A percentile compares a stretch with the other conserved stretches of the same genome.
Conservation (phyloP, 1,284 basidiomycete species). For the Cutaneotrichosporon sp. region DNA sequence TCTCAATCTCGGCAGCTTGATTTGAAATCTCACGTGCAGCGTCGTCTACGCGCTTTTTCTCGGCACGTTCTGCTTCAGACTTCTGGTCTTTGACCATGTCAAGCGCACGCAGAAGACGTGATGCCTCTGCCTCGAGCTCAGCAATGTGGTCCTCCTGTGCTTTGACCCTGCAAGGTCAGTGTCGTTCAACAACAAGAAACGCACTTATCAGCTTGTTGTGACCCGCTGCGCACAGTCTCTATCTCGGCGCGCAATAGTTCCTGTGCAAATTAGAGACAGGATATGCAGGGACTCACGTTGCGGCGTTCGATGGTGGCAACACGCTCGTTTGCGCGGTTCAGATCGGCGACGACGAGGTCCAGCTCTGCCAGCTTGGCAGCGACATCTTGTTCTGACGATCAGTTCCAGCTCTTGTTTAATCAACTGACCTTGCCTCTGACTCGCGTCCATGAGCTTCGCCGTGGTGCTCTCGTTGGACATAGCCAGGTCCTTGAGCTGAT, state of each 20-base stretch:
- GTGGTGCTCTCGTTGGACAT: constrained; percentile 86
- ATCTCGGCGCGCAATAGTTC: constrained; percentile 90
- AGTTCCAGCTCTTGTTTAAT: constrained; percentile 1
- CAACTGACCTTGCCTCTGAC: constrained; percentile 70
- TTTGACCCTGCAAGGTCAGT: constrained; percentile 64
- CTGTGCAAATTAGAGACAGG: constrained; percentile 49
- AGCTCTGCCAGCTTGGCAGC: constrained; percentile 80
- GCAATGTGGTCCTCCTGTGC: constrained; percentile 65
- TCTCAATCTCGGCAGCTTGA: constrained; percentile 61
- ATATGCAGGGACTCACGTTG: constrained; percentile 58
- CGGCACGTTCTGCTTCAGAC: constrained; percentile 53
- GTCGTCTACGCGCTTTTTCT: constrained; percentile 60
- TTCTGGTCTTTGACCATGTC: constrained; percentile 63
- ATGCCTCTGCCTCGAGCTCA: constrained; percentile 68
- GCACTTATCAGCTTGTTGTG: constrained; percentile 68
- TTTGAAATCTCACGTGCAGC: constrained; percentile 58
- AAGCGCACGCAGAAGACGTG: constrained; percentile 62
- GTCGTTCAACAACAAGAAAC: constrained; percentile 22
- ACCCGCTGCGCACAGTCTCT: constrained; percentile 75
- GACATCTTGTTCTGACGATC: constrained; percentile 74
- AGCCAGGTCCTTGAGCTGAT: constrained; percentile 82
- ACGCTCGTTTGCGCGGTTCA: constrained; percentile 86
- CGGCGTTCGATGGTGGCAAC: constrained; percentile 86
- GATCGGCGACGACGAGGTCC: constrained; percentile 86
- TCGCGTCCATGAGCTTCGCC: constrained; percentile 82